Percentiles rank a stretch among this genome's conserved stretches.
Conservation (phyloP, 164 flowering plant genomes). For the Houttuynia cordata region DNA sequence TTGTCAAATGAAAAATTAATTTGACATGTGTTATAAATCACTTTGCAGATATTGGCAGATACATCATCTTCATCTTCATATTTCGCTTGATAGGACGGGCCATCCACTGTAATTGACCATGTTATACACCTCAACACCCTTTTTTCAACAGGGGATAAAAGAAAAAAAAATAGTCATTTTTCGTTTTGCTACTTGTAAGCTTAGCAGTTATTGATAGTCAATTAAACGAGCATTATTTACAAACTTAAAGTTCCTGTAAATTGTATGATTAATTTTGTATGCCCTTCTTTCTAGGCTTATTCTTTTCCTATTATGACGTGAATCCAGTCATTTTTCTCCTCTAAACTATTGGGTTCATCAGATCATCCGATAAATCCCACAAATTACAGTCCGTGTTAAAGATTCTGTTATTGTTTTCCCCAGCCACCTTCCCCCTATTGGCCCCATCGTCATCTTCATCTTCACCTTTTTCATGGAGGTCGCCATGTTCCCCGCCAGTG, state of each 20-base stretch:
- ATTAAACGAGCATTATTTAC: too few species aligned
- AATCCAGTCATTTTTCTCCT: too few species aligned
- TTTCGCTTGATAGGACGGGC: conserved; percentile 54
- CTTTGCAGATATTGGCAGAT: conserved; percentile 80
- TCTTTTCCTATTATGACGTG: too few species aligned
- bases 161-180: neutral
- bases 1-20: too few species aligned
- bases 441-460: conserved; percentile 49
- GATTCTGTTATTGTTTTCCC: conserved; percentile 23
- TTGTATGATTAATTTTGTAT: too few species aligned
- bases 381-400: conserved; percentile 60
- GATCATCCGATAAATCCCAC: conserved; percentile 85
- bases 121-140: too few species aligned
- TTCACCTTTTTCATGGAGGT: conserved; percentile 30
- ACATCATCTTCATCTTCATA: conserved; percentile 91
- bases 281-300: too few species aligned
- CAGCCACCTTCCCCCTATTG: conserved; percentile 29
- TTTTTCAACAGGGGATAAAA: neutral
- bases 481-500: conserved; percentile 47
- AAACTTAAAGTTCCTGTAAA: too few species aligned
- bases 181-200: too few species aligned
- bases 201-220: too few species aligned
- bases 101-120: conserved; percentile 3
- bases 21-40: too few species aligned
- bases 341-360: conserved; percentile 55